Conservation (phyloP, 495 filamentous ascomycete genomes). For the Aspergillus wentii region DNA sequence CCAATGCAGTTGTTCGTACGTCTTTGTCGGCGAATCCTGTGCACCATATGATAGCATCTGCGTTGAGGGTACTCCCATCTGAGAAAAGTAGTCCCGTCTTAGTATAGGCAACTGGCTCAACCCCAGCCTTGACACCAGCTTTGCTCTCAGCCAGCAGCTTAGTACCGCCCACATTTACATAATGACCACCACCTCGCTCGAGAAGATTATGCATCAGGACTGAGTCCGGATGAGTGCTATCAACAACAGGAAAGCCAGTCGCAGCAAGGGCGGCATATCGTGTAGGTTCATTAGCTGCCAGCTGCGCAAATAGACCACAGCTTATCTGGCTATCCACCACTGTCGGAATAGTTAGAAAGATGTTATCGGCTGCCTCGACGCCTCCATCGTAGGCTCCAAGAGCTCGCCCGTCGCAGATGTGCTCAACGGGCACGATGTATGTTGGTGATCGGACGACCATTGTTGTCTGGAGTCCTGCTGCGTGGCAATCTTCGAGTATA, state of each 20-base stretch:
- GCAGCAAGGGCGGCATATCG: slow-evolving; percentile 12
- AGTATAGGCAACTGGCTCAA: slow-evolving; percentile 23
- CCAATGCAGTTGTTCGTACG: slow-evolving; percentile 13
- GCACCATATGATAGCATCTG: slow-evolving; percentile 34
- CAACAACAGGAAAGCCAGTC: slow-evolving; percentile 17
- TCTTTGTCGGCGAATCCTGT: slow-evolving; percentile 29
- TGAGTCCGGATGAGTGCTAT: slow-evolving; percentile 10
- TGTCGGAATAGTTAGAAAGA: slow-evolving; percentile 11
- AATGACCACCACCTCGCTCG: slow-evolving; percentile 31
- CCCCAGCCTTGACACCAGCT: slow-evolving; percentile 21
- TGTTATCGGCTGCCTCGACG: slow-evolving; percentile 12
- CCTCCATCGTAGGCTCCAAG: slow-evolving; percentile 18
- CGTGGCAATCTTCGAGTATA: slow-evolving; percentile 37
- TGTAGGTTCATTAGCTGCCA: slow-evolving; percentile 13
- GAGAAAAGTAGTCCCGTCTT: slow-evolving; percentile 25
- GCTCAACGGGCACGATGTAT: slow-evolving; percentile 25
- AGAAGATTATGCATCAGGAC: slow-evolving; percentile 17
- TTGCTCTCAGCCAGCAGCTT: slow-evolving; percentile 24
- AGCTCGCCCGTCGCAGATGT: slow-evolving; percentile 10
- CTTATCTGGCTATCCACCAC: slow-evolving; percentile 12
- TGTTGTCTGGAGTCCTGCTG: slow-evolving; percentile 28
- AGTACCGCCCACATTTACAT: slow-evolving; percentile 35
- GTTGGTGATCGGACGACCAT: slow-evolving; percentile 35
- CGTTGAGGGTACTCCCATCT: slow-evolving; percentile 25
- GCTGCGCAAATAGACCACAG: slow-evolving; percentile 6